Conservation (phyloP, 768 basidiomycete genomes). For the Hypholoma fasciculare region DNA sequence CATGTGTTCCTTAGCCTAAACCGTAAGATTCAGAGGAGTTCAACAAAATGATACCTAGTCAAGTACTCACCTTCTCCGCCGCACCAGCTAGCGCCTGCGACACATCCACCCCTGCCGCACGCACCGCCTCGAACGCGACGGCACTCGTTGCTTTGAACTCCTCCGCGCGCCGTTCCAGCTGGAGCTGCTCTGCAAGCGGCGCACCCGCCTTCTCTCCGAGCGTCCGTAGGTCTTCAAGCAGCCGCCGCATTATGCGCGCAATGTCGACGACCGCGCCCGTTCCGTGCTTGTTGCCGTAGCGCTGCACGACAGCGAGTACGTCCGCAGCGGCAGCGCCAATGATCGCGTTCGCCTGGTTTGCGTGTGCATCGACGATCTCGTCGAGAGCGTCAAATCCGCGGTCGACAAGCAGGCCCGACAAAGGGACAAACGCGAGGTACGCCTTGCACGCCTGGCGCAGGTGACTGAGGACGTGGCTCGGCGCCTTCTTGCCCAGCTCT, state of each 20-base stretch:
- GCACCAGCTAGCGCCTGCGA: not conserved
- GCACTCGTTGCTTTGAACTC: slow-evolving; percentile 1
- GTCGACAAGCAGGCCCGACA: slow-evolving; percentile 38
- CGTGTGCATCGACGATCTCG: slow-evolving; percentile 34
- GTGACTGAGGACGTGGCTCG: slow-evolving; percentile 32
- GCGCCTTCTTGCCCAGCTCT: slow-evolving; percentile 22
- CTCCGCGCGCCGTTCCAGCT: slow-evolving; percentile 8
- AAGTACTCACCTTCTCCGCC: not conserved
- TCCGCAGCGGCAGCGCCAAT: slow-evolving; percentile 35
- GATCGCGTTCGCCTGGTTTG: slow-evolving; percentile 39
- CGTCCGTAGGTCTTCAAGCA: slow-evolving; percentile 7
- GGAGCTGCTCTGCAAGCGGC: slow-evolving; percentile 7
- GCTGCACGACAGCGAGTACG: slow-evolving; percentile 21
- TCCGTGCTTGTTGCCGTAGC: slow-evolving; percentile 13
- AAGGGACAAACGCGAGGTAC: slow-evolving; percentile 39
- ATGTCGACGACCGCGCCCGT: slow-evolving; percentile 7
- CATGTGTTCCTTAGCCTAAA: too few relatives aligned
- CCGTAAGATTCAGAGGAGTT: too few relatives aligned
- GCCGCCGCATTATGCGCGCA: slow-evolving; percentile 7
- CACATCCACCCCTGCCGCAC: not conserved
- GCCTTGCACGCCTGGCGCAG: slow-evolving; percentile 41
- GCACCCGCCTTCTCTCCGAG: slow-evolving; percentile 10
- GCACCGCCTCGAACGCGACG: not conserved
- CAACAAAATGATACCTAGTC: too few relatives aligned
- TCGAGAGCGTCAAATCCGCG: slow-evolving; percentile 42